A percentile compares a stretch with the other conserved stretches of the same genome.
Conservation (phyloP, 192 early-diverging fungal genomes). For the Gonapodya prolifera region DNA sequence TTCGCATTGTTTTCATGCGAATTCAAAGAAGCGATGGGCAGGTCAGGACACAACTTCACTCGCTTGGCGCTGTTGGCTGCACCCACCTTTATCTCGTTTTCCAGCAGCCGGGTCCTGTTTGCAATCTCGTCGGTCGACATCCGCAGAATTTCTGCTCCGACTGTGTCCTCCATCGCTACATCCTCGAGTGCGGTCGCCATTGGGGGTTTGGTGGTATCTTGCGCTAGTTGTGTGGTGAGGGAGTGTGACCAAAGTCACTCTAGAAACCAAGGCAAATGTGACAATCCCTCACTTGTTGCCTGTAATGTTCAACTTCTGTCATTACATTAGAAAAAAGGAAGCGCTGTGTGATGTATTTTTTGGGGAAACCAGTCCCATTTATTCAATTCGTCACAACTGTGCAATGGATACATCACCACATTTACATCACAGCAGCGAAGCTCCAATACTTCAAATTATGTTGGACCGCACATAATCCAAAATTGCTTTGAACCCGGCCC, state of each 20-base stretch:
- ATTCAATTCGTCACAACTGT: no score
- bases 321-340: no score
- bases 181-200: no score
- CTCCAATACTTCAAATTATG: no score
- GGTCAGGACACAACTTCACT: background rate
- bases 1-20: background rate
- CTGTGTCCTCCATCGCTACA: slow-evolving; percentile 41
- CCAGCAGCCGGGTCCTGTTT: slow-evolving; percentile 81
- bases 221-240: no score
- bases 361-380: no score
- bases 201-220: no score
- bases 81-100: slow-evolving; percentile 89
- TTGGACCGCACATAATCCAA: no score
- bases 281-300: slow-evolving; percentile 71
- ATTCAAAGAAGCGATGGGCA: background rate
- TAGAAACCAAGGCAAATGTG: slow-evolving; percentile 29
- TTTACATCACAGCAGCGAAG: no score
- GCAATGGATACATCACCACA: no score
- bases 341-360: slow-evolving; percentile 98
- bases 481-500: no score
- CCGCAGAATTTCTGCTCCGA: slow-evolving; percentile 82
- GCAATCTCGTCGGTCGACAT: slow-evolving; percentile 80
- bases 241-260: slow-evolving; percentile 8
- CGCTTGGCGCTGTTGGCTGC: background rate
- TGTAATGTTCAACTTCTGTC: no score